Evolutionary conservation across 75 land plant species (phyloP), one percentile per base, ranked within the genome.

Genomic region (Cunninghamia lanceolata): DNA sequence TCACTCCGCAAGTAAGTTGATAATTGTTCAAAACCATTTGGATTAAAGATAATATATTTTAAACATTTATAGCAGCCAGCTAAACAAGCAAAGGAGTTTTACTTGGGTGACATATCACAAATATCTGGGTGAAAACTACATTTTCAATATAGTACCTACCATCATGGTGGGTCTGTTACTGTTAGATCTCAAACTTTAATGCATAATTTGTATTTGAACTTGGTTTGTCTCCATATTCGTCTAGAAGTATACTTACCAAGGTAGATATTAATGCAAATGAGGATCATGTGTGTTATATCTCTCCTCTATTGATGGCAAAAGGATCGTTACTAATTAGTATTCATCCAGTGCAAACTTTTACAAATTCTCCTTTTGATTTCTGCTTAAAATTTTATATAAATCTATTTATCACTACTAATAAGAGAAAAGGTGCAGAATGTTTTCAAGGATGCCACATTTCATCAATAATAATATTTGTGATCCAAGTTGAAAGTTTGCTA

Each of bases 1-100:
- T 90, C 91, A 85, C 98, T 98, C 87, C 99, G 95, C 86, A 94
- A 91, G 99, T 98, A 91, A 93, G 93, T 85, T 36, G 35, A 9
- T 15, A 52, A 30, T 46, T 43, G 43, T 2, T 80, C 25, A 80
- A 34, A 73, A 32, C 75, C 68, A 63, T 63, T 63, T 74, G 42
- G 42, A 2, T 77, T 77, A 4, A 38, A 77, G 80, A 38, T 77
- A 8, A 4, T 77, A 77, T 21, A 19, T 38, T 17, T 43, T 3
- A 1, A 39, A 77, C 25, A 39, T 77, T 77, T 17, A 3, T 63
- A 63, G 68, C 68, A 21, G 68, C 68, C 43, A 38, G 43, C 9
- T 21, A 77, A 76, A 4, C 42, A 39, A 39, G 80, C 43, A 77
- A 77, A 77, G 80, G 40, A 16, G 15, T 35, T 77, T 77, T 77